Base-by-base conservation (phyloP, 352 stramenopile species). In the Phytophthora meadii region DNA sequence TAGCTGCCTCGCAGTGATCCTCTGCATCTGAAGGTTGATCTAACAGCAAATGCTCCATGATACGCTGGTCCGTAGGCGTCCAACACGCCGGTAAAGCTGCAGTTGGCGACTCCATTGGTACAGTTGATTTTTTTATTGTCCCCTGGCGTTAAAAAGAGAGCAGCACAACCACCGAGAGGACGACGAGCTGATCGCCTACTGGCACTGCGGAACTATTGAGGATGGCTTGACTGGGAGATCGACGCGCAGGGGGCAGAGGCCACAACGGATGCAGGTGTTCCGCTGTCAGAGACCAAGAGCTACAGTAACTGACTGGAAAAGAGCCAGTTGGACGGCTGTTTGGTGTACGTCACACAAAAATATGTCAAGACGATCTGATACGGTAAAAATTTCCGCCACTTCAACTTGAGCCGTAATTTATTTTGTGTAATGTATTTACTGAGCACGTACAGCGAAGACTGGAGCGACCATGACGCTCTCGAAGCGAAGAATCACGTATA, bases 21-120 rank as follows among this genome's bases (percentile, higher is more conserved):
- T 67, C 57, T 1, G 41, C 48, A 49, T 74, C 52, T 34, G 49
- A 65, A 12, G 30, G 9, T 44, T 66, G 48, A 12, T 73, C 61
- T 37, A 82, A 61, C 53, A 88, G 64, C 48, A 88, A 68, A 41
- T 82, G 66, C 65, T 88, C 79, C 65, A 88, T 85, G 65, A 88
- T 85, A 46, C 70, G 68, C 44, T 88, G 79, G 61, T 88, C 79
- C 15, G 67, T 81, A n/a, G 71, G 60, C 46, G 76, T 84, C 79
- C 79, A 88, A 37, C 30, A 65, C 28, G 36, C 48, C 4, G 65
- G 72, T 15, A 82, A 42, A 11, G 59, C 64, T 11, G 24, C 27
- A 19, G 49, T 49, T 39, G n/a, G 15, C 30, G 30, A 36, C 30
- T 36, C 30, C 30, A 36, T 36, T 8, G 30, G 9, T 10, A 36